Base-by-base conservation (phyloP, 371 early-diverging fungal species). In the Saksenaea vasiformis region DNA sequence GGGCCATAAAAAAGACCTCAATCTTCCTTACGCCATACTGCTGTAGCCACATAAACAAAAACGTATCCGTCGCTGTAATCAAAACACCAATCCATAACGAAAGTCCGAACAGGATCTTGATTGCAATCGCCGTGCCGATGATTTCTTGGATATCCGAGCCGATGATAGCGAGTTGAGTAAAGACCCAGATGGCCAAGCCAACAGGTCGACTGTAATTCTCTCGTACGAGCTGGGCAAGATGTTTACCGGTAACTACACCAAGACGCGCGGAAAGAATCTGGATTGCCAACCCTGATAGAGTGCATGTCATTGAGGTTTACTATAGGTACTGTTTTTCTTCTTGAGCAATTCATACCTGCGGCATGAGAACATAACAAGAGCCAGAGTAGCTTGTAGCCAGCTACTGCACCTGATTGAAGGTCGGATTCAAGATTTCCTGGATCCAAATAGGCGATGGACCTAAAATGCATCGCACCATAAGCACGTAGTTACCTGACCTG, bases 131-230 rank as follows among this genome's bases (percentile, higher is more conserved):
- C 3, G 89, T 89, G 5, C 92, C 92, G 17, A 92, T 83, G 27
- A 92, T 89, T 68, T 92, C 92, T 61, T 87, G 87, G 35, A 92
- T 85, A 70, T 92, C 92, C 0, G 87, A 83, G 0, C 88, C 90
- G 15, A 92, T 87, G 55, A 92, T 92, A n/a, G 91, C 92, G 26
- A 83, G 61, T 64, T 92, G 91, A 10, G 84, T 85, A 61, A 91
- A 83, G 24, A 83, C 17, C 84, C 87, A 92, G 9, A 91, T 71
- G 31, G 79, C 62, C 0, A 66, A 61, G 1, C 82, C 70, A 26
- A 83, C 64, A 0, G 72, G 73, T 34, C 70, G 67, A 51, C 78
- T 78, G 56, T 88, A 90, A 34, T 82, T 73, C 54, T 60, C 66
- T 36, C 76, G 69, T 15, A 84, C 77, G 19, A 82, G 70, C 68